These are phyloP conservation scores for Microcos paniculata DNA, from an alignment of 345 rosid species.

Conservation along the genomic window DNA sequence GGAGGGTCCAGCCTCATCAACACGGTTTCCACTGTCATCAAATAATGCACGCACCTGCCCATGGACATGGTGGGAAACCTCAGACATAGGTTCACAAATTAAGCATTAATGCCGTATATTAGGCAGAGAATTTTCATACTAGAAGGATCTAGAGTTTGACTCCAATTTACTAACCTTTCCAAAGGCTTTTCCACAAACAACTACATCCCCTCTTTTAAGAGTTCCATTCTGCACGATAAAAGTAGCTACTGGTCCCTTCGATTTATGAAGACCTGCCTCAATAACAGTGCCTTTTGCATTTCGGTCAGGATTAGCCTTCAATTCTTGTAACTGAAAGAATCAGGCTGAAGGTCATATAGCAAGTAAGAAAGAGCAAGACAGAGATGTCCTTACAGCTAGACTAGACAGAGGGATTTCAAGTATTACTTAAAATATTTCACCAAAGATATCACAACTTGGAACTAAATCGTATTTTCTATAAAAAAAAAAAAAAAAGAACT, in stretches of 20 bases:
- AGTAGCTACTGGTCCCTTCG: slow-evolving; percentile 88
- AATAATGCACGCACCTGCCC: slow-evolving; percentile 87
- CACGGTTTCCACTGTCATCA: slow-evolving; percentile 73
- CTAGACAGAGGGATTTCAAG: too few species aligned
- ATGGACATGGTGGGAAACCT: slow-evolving; percentile 13
- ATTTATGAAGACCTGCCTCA: slow-evolving; percentile 92
- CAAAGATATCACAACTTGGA: too few species aligned
- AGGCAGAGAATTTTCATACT: slow-evolving; percentile 7
- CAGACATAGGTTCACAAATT: neutral
- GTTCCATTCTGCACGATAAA: slow-evolving; percentile 97
- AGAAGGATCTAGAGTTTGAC: slow-evolving; percentile 11
- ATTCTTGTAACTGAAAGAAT: slow-evolving; percentile 83
- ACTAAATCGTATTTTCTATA: too few species aligned
- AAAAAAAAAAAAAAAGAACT: too few species aligned
- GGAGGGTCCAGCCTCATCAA: slow-evolving; percentile 94
- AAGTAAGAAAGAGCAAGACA: neutral
- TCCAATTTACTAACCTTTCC: slow-evolving; percentile 70
- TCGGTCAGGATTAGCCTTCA: slow-evolving; percentile 97
- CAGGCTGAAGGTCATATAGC: slow-evolving; percentile 27
- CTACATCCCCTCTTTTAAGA: slow-evolving; percentile 80
- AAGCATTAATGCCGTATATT: slow-evolving; percentile 7
- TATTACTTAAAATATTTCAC: too few species aligned
- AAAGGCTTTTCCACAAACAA: slow-evolving; percentile 94
- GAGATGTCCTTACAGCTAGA: too few species aligned
- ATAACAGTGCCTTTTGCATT: slow-evolving; percentile 93